Evolutionary conservation across 2,329 filamentous ascomycete species (phyloP), one percentile per base, ranked within the genome.

Genomic region (Colletotrichum paranaense): DNA sequence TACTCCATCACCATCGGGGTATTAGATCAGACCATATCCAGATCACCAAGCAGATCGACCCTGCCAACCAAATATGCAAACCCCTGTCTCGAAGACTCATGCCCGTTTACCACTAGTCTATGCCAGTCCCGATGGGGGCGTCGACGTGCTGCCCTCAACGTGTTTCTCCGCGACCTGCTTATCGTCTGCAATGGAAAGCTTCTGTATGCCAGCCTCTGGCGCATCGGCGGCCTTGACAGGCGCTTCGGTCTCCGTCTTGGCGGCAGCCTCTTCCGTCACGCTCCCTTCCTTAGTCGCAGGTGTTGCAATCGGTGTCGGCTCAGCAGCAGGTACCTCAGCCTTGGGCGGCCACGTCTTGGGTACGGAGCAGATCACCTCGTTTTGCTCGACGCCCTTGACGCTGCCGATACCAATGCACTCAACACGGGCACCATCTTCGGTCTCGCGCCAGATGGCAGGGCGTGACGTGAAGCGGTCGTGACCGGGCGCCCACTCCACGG

Each of bases 371-470:
- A 91, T 82, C 56, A 82, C 80, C 77, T 88, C 87, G 16, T 79
- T 78, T 69, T 88, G 83, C 68, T 85, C 80, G 74, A 84, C 80
- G 16, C 87, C 86, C 4, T 83, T 82, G 63, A 83, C 80, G 65
- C 81, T 84, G 2, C 91, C 91, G 9, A 88, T 83, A 0, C 87
- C 87, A 5, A 91, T 60, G 67, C 90, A 91, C 74, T 88, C 87
- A 35, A 91, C 71, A 62, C 82, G 79, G 63, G 82, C 82, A 19
- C 83, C 86, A 58, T 83, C 86, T 3, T 85, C 84, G 4, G 82
- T 80, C n/a, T 87, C 84, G 59, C 85, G 80, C 91, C 90, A 92
- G 75, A 89, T 83, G 78, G 90, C 80, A 1, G 91, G 90, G 0
- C 90, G 90, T 4, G 81, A 78, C 0, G 89, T 90, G 77, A 92